Conservation (phyloP, 2,329 filamentous ascomycete species). For the Diplodia intermedia region DNA sequence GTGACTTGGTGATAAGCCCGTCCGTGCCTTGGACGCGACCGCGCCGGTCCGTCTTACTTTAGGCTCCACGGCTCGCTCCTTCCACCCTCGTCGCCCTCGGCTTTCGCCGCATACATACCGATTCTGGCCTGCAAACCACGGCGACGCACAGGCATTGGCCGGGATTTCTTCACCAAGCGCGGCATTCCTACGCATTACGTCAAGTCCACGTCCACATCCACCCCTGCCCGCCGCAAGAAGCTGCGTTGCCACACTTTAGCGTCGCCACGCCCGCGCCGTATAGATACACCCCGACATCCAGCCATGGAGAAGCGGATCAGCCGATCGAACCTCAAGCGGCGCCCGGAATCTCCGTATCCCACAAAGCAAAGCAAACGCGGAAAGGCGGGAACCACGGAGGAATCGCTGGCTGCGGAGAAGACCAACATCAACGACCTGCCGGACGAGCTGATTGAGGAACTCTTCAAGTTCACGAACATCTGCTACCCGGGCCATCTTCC, state of each 20-base stretch:
- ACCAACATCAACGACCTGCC: slow-evolving; percentile 6
- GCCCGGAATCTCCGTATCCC: slow-evolving; percentile 12
- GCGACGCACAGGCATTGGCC: not conserved
- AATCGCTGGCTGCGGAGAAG: too few species aligned
- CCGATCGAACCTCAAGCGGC: not conserved
- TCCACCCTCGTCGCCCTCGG: not conserved
- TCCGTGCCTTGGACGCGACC: not conserved
- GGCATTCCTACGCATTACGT: slow-evolving; percentile 3
- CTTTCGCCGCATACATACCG: not conserved
- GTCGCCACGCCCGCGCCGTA: not conserved
- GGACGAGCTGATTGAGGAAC: slow-evolving; percentile 14
- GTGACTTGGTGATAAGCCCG: slow-evolving; percentile 15
- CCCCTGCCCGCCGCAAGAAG: too few species aligned
- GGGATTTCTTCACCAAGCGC: not conserved
- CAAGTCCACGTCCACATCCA: not conserved
- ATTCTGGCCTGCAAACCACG: not conserved
- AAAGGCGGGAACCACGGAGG: not conserved
- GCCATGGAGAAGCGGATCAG: slow-evolving; percentile 6
- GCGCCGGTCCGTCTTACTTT: not conserved
- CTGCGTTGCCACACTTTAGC: too few species aligned
- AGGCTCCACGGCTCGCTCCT: not conserved
- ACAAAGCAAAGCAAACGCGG: slow-evolving; percentile 17
- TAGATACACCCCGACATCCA: not conserved
- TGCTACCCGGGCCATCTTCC: not conserved
- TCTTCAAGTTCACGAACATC: slow-evolving; percentile 9